These are phyloP conservation scores for Talaromyces islandicus DNA, from an alignment of 2,329 filamentous ascomycete genomes.

Conservation along the genomic window DNA sequence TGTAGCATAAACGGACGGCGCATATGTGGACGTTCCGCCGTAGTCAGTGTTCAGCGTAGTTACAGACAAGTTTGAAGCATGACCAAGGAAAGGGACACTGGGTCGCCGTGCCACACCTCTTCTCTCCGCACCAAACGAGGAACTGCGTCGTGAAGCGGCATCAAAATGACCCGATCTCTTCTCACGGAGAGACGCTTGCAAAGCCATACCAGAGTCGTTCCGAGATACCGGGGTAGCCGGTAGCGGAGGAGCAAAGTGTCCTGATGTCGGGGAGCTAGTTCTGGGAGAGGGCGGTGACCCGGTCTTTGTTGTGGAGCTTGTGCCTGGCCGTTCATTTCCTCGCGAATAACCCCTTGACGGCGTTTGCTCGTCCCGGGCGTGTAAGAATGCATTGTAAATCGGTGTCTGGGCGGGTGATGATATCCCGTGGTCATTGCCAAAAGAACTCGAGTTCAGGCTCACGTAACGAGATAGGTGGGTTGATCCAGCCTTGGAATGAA, in stretches of 20 bases:
- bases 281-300: slow-evolving; percentile 53
- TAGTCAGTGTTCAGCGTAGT: slow-evolving; percentile 38
- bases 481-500: slow-evolving; percentile 62
- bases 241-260: slow-evolving; percentile 69
- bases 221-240: slow-evolving; percentile 75
- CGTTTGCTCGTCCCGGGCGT: slow-evolving; percentile 62
- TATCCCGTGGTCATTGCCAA: slow-evolving; percentile 60
- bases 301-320: slow-evolving; percentile 52
- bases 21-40: slow-evolving; percentile 38
- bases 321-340: slow-evolving; percentile 64
- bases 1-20: slow-evolving; percentile 45
- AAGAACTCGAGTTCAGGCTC: slow-evolving; percentile 80
- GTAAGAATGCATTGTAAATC: slow-evolving; percentile 86
- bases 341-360: slow-evolving; percentile 36
- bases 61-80: slow-evolving; percentile 45
- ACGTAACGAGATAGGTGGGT: slow-evolving; percentile 81
- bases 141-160: slow-evolving; percentile 73
- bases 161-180: slow-evolving; percentile 94
- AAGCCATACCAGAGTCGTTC: slow-evolving; percentile 84
- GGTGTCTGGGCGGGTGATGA: slow-evolving; percentile 51
- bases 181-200: slow-evolving; percentile 80
- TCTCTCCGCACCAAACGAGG: slow-evolving; percentile 80
- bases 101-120: slow-evolving; percentile 52
- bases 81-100: slow-evolving; percentile 66
- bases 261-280: slow-evolving; percentile 66